Conservation (phyloP, 495 filamentous ascomycete genomes). For the Neurospora discreta region DNA sequence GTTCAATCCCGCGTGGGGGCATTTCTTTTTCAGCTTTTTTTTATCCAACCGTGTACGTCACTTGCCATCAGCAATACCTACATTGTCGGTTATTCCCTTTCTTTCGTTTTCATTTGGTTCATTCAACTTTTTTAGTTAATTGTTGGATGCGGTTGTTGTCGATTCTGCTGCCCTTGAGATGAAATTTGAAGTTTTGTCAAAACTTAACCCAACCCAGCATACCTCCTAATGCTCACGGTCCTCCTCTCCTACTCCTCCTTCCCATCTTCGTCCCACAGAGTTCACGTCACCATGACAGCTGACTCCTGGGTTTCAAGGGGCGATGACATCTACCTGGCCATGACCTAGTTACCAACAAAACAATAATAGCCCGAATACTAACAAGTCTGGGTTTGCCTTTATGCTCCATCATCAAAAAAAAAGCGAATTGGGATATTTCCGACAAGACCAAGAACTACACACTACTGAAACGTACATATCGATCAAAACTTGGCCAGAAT, state of each 20-base stretch:
- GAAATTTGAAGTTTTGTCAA: background rate
- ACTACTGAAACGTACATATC: background rate
- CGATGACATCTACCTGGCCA: background rate
- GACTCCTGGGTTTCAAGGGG: background rate
- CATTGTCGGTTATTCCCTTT: background rate
- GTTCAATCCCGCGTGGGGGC: background rate
- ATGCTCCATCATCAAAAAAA: background rate
- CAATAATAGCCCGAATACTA: no score
- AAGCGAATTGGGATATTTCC: background rate
- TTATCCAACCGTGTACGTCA: background rate
- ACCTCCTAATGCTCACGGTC: background rate
- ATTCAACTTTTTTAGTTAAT: background rate
- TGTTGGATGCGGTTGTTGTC: background rate
- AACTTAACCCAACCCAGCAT: background rate
- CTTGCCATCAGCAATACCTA: background rate
- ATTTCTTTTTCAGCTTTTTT: background rate
- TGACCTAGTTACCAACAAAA: background rate
- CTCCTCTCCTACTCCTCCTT: background rate
- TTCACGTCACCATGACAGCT: background rate
- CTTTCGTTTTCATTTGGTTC: background rate
- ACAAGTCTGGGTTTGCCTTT: no score
- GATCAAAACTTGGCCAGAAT: background rate
- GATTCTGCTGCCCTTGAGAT: background rate
- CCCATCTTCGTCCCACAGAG: background rate
- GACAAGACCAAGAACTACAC: background rate